phyloP scores from a whole-genome alignment of 257 asterid species.

The Penstemon davidsonii region DNA sequence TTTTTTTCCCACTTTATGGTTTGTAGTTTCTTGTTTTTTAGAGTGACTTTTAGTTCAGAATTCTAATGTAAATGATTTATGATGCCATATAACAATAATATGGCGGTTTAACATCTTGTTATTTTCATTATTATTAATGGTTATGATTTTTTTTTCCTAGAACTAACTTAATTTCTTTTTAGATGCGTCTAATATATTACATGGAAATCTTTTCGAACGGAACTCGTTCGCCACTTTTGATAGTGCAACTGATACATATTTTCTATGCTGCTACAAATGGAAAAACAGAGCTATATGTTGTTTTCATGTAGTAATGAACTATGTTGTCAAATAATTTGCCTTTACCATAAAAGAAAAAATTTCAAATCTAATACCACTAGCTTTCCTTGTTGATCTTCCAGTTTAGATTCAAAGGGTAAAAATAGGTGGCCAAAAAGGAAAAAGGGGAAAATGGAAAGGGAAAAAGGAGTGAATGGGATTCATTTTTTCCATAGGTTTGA shows the following conservation, averaged over 20 bases:
- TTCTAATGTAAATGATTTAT: slow-evolving; percentile 3
- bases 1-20: background rate
- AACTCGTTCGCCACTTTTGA: too few relatives aligned
- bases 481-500: background rate
- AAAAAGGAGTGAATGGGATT: background rate
- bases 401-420: background rate
- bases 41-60: slow-evolving; percentile 11
- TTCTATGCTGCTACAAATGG: too few relatives aligned
- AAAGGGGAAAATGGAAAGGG: too few relatives aligned
- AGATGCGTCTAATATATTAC: too few relatives aligned
- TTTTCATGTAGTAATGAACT: too few relatives aligned
- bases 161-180: background rate
- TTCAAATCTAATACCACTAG: background rate
- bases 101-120: slow-evolving; percentile 20
- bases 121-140: background rate
- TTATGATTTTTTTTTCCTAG: slow-evolving; percentile 1
- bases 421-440: too few relatives aligned
- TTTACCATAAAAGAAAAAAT: background rate
- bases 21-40: slow-evolving; percentile 12
- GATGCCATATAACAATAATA: slow-evolving; percentile 18
- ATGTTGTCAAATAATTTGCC: too few relatives aligned
- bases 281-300: too few relatives aligned
- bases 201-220: too few relatives aligned
- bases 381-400: background rate
- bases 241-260: too few relatives aligned